These are phyloP conservation scores for Rubus idaeus DNA, from an alignment of 306 rosid species.

Conservation along the genomic window DNA sequence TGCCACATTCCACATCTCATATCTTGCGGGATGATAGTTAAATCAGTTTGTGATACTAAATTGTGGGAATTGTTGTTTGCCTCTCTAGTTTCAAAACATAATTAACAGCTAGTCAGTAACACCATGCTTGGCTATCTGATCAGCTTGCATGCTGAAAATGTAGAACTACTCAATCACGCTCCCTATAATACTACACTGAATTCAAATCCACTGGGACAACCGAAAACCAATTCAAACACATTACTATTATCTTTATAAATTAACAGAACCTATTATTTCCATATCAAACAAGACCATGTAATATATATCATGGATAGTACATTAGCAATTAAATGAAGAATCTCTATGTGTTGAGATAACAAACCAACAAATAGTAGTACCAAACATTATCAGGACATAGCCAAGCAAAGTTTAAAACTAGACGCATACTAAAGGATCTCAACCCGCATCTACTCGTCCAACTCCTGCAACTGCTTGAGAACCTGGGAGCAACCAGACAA, in stretches of 20 bases:
- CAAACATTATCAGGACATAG: constrained; percentile 17
- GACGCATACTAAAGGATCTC: constrained; percentile 16
- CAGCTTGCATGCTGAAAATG: neutral
- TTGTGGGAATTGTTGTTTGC: no score
- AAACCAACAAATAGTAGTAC: constrained; percentile 35
- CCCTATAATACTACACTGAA: neutral
- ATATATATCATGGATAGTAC: constrained; percentile 25
- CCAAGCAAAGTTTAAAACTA: constrained; percentile 23
- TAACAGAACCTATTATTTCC: neutral
- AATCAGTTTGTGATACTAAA: no score
- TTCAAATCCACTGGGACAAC: neutral
- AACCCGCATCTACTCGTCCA: constrained; percentile 44
- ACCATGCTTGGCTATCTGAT: neutral
- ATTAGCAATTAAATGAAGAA: constrained; percentile 32
- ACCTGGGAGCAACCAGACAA: constrained; percentile 58
- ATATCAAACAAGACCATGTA: neutral
- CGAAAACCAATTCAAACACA: constrained; percentile 2
- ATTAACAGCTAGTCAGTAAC: neutral
- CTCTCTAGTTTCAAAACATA: no score
- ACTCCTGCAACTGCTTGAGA: constrained; percentile 64
- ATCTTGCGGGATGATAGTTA: no score
- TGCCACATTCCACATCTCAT: no score
- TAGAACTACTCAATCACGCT: neutral
- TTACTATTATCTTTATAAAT: neutral
- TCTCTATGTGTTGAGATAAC: constrained; percentile 39